Conservation (phyloP, 2,329 filamentous ascomycete genomes). For the Capronia americana region DNA sequence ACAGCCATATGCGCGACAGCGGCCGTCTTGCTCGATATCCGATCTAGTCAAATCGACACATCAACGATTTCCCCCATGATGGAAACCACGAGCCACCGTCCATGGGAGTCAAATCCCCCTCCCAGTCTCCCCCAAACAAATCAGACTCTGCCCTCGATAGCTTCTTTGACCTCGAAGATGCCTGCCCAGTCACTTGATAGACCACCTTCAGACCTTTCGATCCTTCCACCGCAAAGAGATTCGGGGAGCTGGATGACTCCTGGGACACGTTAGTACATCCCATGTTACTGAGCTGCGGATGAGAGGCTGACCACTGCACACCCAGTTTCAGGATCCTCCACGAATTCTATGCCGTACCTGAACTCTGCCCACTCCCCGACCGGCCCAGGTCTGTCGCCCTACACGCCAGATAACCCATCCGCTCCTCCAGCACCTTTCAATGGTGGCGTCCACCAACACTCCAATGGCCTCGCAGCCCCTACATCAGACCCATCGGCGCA, state of each 20-base stretch:
- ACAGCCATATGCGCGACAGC: constrained; percentile 30
- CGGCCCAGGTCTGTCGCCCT: constrained; percentile 51
- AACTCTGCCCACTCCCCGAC: constrained; percentile 55
- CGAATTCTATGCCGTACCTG: constrained; percentile 52
- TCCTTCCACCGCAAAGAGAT: constrained; percentile 59
- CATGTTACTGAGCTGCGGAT: constrained; percentile 35
- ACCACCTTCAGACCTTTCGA: constrained; percentile 50
- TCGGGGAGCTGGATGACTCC: constrained; percentile 67
- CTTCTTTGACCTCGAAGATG: constrained; percentile 55
- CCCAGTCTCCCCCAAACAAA: constrained; percentile 45
- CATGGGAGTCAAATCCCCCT: constrained; percentile 53
- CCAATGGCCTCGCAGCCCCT: constrained; percentile 61
- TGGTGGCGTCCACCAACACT: constrained; percentile 48
- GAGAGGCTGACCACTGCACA: constrained; percentile 20
- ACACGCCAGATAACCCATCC: constrained; percentile 48
- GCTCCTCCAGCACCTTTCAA: constrained; percentile 49
- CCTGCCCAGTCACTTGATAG: constrained; percentile 47
- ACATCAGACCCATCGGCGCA: constrained; percentile 59
- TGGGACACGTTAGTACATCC: constrained; percentile 57
- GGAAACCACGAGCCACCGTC: constrained; percentile 51
- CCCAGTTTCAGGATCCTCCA: constrained; percentile 52
- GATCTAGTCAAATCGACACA: constrained; percentile 30
- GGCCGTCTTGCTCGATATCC: constrained; percentile 25
- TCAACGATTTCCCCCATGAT: constrained; percentile 40
- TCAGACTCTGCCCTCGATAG: constrained; percentile 56